A percentile compares a stretch with the other conserved stretches of the same genome.
phyloP scores from a whole-genome alignment of 139 green algal species.

The Picochlorum sp. region DNA sequence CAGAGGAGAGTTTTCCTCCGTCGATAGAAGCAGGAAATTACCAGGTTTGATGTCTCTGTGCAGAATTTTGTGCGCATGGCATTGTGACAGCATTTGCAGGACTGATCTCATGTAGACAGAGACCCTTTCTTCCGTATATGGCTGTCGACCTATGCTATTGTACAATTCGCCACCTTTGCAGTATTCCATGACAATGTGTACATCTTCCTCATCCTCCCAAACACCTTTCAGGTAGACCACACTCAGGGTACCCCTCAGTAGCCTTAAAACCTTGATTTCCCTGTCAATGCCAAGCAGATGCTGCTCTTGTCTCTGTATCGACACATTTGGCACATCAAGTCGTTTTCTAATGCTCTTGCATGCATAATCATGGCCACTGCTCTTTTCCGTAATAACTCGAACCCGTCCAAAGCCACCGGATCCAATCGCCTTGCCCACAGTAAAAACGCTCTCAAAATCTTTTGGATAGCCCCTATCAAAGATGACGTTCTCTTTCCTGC shows the following conservation, averaged over 20 bases:
- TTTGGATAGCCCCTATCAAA: slow-evolving; percentile 25
- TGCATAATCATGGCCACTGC: slow-evolving; percentile 56
- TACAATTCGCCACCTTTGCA: slow-evolving; percentile 77
- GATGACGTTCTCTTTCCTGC: neutral
- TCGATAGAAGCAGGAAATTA: slow-evolving; percentile 85
- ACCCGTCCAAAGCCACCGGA: slow-evolving; percentile 76
- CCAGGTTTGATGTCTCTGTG: slow-evolving; percentile 79
- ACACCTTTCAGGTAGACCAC: slow-evolving; percentile 63
- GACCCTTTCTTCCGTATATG: slow-evolving; percentile 76
- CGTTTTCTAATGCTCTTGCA: slow-evolving; percentile 73
- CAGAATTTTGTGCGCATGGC: slow-evolving; percentile 49
- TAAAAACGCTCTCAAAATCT: slow-evolving; percentile 28
- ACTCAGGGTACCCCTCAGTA: slow-evolving; percentile 66
- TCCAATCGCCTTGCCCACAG: slow-evolving; percentile 44
- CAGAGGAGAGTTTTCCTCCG: slow-evolving; percentile 51
- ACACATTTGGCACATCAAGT: slow-evolving; percentile 55
- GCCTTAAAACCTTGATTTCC: slow-evolving; percentile 54
- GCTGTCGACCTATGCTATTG: slow-evolving; percentile 47
- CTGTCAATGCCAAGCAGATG: slow-evolving; percentile 72
- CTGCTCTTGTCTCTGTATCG: slow-evolving; percentile 44
- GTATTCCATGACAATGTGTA: slow-evolving; percentile 85
- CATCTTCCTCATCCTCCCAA: slow-evolving; percentile 65
- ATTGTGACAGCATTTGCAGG: slow-evolving; percentile 38
- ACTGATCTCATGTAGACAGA: slow-evolving; percentile 35
- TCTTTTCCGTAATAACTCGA: slow-evolving; percentile 32